These are phyloP conservation scores for Mycena vitilis DNA, from an alignment of 768 basidiomycete genomes.

Conservation along the genomic window DNA sequence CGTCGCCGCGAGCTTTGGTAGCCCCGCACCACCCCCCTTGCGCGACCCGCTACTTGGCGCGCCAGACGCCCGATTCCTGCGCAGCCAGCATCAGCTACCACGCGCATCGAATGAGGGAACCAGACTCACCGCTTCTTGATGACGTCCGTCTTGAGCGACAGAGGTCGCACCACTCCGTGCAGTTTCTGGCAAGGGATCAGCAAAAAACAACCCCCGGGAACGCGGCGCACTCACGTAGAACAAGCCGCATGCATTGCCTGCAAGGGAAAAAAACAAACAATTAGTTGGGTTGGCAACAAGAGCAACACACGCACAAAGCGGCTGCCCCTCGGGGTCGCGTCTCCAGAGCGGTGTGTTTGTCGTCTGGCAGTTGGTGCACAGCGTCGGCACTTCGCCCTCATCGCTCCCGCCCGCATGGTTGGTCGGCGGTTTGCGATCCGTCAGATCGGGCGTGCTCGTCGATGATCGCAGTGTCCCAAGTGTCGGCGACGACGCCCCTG, in stretches of 20 bases:
- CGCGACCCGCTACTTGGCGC: constrained; percentile 73
- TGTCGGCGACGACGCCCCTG: constrained; percentile 38
- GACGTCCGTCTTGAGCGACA: constrained; percentile 96
- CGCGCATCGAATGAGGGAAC: constrained; percentile 6
- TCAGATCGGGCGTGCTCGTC: constrained; percentile 76
- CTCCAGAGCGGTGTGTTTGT: constrained; percentile 96
- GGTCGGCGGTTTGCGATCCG: constrained; percentile 37
- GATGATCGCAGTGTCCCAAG: constrained; percentile 60
- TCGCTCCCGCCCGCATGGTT: constrained; percentile 43
- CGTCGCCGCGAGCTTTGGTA: constrained; percentile 82
- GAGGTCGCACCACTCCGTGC: constrained; percentile 93
- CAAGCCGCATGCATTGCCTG: constrained; percentile 91
- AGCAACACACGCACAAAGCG: constrained; percentile 73
- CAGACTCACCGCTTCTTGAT: constrained; percentile 89
- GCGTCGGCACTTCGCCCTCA: constrained; percentile 80
- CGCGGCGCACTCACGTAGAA: constrained; percentile 78
- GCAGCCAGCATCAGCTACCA: constrained; percentile 3
- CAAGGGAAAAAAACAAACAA: constrained; percentile 35
- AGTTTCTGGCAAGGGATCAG: constrained; percentile 74
- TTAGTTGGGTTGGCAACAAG: not conserved
- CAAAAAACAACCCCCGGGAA: not conserved
- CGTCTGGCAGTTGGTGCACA: constrained; percentile 95
- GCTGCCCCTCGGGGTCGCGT: constrained; percentile 92
- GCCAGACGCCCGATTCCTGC: constrained; percentile 85
- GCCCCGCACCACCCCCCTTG: constrained; percentile 64